These are phyloP conservation scores for Mycosphaerelloides madeirae DNA, from an alignment of 2,329 filamentous ascomycete genomes.

Conservation along the genomic window DNA sequence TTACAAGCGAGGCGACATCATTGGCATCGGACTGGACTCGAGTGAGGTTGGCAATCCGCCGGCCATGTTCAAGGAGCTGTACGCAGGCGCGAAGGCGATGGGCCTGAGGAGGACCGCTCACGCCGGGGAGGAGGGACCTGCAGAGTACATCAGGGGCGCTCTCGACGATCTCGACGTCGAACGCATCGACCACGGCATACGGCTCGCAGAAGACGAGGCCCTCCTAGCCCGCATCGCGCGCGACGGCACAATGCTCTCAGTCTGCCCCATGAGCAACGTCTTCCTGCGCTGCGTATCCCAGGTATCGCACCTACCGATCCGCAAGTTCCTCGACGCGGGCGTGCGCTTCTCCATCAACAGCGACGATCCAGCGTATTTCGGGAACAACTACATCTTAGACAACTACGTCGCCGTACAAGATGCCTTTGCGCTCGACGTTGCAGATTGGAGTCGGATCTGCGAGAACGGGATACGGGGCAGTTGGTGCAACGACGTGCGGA, in stretches of 20 bases:
- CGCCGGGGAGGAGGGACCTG: conserved; percentile 69
- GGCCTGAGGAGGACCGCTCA: conserved; percentile 65
- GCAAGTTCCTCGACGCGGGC: conserved; percentile 57
- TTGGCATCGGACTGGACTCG: conserved; percentile 65
- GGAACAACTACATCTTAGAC: conserved; percentile 63
- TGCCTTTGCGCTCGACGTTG: conserved; percentile 56
- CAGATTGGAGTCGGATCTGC: conserved; percentile 65
- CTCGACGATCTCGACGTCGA: conserved; percentile 58
- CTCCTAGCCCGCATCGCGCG: conserved; percentile 56
- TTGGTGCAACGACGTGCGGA: conserved; percentile 63
- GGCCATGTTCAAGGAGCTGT: conserved; percentile 58
- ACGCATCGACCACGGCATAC: conserved; percentile 72
- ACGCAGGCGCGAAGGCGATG: conserved; percentile 47
- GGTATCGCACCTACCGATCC: conserved; percentile 56
- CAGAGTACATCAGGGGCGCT: conserved; percentile 60
- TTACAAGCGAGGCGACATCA: conserved; percentile 47
- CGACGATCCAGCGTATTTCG: conserved; percentile 72
- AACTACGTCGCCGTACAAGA: conserved; percentile 74
- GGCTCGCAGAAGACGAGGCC: conserved; percentile 55
- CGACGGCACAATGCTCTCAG: conserved; percentile 58
- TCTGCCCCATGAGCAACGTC: conserved; percentile 72
- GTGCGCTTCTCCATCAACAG: conserved; percentile 69
- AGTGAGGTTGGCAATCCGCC: conserved; percentile 46
- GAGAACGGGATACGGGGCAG: conserved; percentile 60
- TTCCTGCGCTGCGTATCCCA: conserved; percentile 52